A percentile compares a stretch with the other conserved stretches of the same genome.
phyloP scores from a whole-genome alignment of 306 rosid genomes.

The Sesbania bispinosa region DNA sequence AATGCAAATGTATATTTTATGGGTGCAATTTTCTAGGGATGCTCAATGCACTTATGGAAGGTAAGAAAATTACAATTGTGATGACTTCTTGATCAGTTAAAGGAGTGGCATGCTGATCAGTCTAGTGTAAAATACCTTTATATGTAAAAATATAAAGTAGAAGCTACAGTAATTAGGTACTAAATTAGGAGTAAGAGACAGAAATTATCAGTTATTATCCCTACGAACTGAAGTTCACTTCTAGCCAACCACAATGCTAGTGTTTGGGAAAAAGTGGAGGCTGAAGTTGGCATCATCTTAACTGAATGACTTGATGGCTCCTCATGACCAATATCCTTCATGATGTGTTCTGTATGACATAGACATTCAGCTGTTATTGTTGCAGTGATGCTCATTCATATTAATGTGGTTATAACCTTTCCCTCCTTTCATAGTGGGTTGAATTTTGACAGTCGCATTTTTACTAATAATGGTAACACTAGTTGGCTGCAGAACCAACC shows the following conservation, averaged over 20 bases:
- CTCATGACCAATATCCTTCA: background rate
- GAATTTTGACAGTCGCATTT: background rate
- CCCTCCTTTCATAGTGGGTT: background rate
- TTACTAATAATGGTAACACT: background rate
- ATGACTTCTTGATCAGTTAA: background rate
- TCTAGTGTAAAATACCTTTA: slow-evolving; percentile 13
- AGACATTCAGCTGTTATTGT: background rate
- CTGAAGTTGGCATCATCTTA: background rate
- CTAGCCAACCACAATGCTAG: background rate
- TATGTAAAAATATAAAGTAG: background rate
- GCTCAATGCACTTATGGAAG: background rate
- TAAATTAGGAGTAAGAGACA: background rate
- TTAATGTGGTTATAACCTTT: background rate
- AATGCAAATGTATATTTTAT: background rate
- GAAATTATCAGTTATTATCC: background rate
- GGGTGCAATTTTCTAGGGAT: background rate
- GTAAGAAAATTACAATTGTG: background rate
- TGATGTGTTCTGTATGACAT: background rate
- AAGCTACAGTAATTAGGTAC: slow-evolving; percentile 8
- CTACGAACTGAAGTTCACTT: background rate
- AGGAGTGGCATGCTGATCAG: background rate
- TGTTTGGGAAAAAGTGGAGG: background rate
- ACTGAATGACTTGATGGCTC: background rate
- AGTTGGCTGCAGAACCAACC: background rate
- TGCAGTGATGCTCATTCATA: slow-evolving; percentile 3